phyloP scores from a whole-genome alignment of 148 eudicot genomes.

The Selenicereus undatus region DNA sequence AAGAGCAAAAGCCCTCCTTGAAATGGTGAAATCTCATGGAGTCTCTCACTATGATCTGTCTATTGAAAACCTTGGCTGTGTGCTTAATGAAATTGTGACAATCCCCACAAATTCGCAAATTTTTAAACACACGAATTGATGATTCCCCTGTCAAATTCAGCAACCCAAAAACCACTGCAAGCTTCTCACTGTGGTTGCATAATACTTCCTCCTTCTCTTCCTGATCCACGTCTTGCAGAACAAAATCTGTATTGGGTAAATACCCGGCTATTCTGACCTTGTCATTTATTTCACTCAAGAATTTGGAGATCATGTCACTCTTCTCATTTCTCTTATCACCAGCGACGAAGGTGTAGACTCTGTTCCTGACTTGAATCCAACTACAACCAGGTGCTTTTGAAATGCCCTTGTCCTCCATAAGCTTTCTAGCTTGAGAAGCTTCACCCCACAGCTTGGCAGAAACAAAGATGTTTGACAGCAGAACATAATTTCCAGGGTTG shows the following conservation, averaged over 20 bases:
- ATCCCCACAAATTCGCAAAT: conserved; percentile 81
- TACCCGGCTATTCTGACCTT: conserved; percentile 68
- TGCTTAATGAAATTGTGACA: conserved; percentile 77
- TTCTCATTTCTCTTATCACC: conserved; percentile 67
- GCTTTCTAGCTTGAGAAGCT: conserved; percentile 61
- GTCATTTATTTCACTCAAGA: conserved; percentile 46
- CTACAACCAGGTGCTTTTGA: conserved; percentile 78
- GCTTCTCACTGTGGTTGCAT: conserved; percentile 82
- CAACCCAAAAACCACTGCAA: conserved; percentile 78
- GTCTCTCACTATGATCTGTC: conserved; percentile 70
- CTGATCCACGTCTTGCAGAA: conserved; percentile 70
- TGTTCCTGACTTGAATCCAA: conserved; percentile 69
- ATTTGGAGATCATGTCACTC: conserved; percentile 52
- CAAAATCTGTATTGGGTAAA: conserved; percentile 67
- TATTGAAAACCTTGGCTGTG: conserved; percentile 53
- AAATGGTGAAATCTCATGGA: conserved; percentile 87
- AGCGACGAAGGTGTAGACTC: conserved; percentile 62
- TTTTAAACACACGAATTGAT: conserved; percentile 63
- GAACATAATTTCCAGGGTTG: conserved; percentile 75
- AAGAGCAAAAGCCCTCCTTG: conserved; percentile 62
- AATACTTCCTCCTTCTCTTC: conserved; percentile 71
- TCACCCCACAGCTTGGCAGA: conserved; percentile 63
- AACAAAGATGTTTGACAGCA: conserved; percentile 56
- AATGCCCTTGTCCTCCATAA: conserved; percentile 61
- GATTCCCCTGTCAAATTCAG: conserved; percentile 64